Percentiles rank a stretch among this genome's conserved stretches.
These are phyloP conservation scores for Plicaturopsis crispa DNA, from an alignment of 768 basidiomycete genomes.

Conservation along the genomic window DNA sequence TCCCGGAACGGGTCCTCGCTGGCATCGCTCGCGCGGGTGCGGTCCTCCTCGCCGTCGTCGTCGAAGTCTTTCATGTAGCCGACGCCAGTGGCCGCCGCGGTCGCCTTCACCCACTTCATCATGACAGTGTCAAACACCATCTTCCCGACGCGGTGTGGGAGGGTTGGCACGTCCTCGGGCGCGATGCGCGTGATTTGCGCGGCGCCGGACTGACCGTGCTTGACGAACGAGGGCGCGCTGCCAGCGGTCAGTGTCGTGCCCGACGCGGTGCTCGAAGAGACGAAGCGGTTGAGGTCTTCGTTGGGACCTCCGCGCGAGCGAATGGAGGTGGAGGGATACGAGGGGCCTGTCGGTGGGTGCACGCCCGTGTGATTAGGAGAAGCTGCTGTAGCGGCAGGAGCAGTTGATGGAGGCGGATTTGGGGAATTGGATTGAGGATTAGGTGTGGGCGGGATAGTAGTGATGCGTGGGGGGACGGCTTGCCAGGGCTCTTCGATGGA, in stretches of 20 bases:
- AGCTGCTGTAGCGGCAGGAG: constrained; percentile 18
- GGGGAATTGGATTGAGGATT: constrained; percentile 14
- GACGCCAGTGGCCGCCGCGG: constrained; percentile 25
- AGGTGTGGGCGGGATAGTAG: constrained; percentile 10
- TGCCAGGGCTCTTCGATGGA: constrained; percentile 32
- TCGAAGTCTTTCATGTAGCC: too few relatives aligned
- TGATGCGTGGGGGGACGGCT: constrained; percentile 14
- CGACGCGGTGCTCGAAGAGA: constrained; percentile 82
- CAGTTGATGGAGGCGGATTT: constrained; percentile 20
- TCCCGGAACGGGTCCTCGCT: constrained; percentile 91
- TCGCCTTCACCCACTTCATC: constrained; percentile 81
- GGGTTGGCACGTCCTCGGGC: constrained; percentile 65
- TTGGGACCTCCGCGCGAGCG: constrained; percentile 44
- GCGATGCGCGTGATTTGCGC: constrained; percentile 75
- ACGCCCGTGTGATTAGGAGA: constrained; percentile 21
- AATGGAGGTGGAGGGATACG: constrained; percentile 45
- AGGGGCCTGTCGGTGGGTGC: constrained; percentile 12
- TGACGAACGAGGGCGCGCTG: constrained; percentile 77
- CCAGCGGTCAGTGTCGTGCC: constrained; percentile 63
- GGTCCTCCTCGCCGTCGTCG: constrained; percentile 20
- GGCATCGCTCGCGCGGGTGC: constrained; percentile 33
- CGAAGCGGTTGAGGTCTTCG: constrained; percentile 81
- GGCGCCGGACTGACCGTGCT: constrained; percentile 75
- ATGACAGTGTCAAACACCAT: constrained; percentile 82
- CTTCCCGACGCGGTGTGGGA: constrained; percentile 75